Conservation (phyloP, 371 early-diverging fungal species). For the Syncephalastrum contaminatum region DNA sequence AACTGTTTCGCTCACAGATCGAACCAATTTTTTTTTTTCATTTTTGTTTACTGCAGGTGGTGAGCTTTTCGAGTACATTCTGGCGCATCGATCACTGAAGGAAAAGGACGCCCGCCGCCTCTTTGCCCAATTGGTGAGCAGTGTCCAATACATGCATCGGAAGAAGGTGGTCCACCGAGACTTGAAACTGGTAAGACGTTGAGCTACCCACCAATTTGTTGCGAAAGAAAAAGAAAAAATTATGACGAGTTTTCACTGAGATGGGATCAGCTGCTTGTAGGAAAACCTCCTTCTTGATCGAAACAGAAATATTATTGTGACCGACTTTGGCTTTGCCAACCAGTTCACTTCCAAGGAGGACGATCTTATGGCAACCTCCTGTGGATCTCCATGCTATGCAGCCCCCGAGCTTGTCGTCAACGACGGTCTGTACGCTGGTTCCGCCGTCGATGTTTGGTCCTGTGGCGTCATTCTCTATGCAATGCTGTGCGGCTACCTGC, state of each 20-base stretch:
- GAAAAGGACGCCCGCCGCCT: slow-evolving; percentile 63
- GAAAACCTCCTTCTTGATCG: slow-evolving; percentile 90
- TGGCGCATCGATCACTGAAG: slow-evolving; percentile 55
- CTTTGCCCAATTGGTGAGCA: slow-evolving; percentile 76
- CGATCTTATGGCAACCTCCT: slow-evolving; percentile 86
- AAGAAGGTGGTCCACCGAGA: slow-evolving; percentile 70
- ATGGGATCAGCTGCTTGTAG: slow-evolving; percentile 68
- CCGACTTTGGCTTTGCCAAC: slow-evolving; percentile 99
- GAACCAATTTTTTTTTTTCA: neutral
- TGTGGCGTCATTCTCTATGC: slow-evolving; percentile 91
- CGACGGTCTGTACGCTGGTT: slow-evolving; percentile 94
- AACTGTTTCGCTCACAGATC: neutral
- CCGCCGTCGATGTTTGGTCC: slow-evolving; percentile 95
- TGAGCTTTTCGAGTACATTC: slow-evolving; percentile 74
- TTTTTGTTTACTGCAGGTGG: slow-evolving; percentile 24
- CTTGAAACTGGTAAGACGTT: slow-evolving; percentile 58
- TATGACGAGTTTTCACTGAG: slow-evolving; percentile 37
- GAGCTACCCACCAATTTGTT: slow-evolving; percentile 7
- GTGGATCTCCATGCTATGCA: slow-evolving; percentile 98
- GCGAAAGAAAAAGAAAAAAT: slow-evolving; percentile 1
- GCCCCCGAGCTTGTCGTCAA: slow-evolving; percentile 96
- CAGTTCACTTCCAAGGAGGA: slow-evolving; percentile 63
- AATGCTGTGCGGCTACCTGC: slow-evolving; percentile 78
- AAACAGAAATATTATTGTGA: slow-evolving; percentile 88
- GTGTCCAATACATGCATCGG: slow-evolving; percentile 59